Evolutionary conservation across 2,329 filamentous ascomycete genomes (phyloP), one percentile per base, ranked within the genome.

Genomic region (Penicillium sp.): DNA sequence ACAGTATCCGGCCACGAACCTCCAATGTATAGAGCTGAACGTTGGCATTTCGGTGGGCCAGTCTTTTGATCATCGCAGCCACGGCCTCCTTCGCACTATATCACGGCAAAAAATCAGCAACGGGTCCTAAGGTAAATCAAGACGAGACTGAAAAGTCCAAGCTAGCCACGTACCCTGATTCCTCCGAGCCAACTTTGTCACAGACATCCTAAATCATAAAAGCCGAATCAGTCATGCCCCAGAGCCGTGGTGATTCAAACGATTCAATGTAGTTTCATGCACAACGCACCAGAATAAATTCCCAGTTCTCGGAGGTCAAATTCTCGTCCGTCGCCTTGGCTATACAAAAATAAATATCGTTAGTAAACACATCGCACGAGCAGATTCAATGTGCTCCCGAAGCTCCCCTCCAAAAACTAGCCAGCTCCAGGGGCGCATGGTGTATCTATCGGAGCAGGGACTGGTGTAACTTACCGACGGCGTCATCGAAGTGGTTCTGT

Each of bases 241-340:
- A n/a, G 27, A 25, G 23, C 38, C 27, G 15, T 23, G 33, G 4
- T 35, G 21, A 49, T 62, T 47, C 49, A 19, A 35, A 21, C 12
- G 6, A 25, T 48, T 38, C 49, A 15, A 25, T 50, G 8, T 50
- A 19, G 7, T 21, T 47, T 17, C 17, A 17, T n/a, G 9, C 19
- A 19, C 13, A 33, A 58, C 77, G 62, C 79, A 84, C 82, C 68
- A 88, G 78, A 66, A 88, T 88, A 65, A 81, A 87, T 73, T 89
- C 87, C 87, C 87, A 90, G 73, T 89, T 89, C 77, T 95, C 85
- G 31, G 88, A 89, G 23, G 93, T 97, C 69, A 97, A 85, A 77
- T 97, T 99, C 83, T 99, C 94, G 78, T 99, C 94, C 56, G 94
- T 99, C 72, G 94, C 93, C 78, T 89, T 89, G 71, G 86, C 87